A percentile compares a stretch with the other conserved stretches of the same genome.
Evolutionary conservation across 1,139 yeast species (phyloP).

Genomic region (Blastobotrys ciferrii): DNA sequence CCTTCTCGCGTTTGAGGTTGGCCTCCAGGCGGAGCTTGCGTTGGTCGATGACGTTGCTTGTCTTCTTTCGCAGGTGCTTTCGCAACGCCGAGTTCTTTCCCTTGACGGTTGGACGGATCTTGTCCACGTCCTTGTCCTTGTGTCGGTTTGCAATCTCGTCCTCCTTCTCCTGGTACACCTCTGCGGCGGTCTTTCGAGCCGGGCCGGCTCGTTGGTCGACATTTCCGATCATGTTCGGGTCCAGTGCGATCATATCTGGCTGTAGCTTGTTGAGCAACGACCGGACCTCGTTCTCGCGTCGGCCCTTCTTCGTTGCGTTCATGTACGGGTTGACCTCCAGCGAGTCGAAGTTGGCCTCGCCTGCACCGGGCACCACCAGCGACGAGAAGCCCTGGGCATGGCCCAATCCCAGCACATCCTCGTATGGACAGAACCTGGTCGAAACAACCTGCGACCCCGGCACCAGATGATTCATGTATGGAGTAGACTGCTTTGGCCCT

Average conservation of each 20-base stretch:
- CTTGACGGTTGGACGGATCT: conserved; percentile 46
- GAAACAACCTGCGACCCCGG: conserved; percentile 74
- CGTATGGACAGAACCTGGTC: conserved; percentile 83
- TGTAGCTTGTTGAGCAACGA: conserved; percentile 80
- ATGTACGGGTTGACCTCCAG: conserved; percentile 91
- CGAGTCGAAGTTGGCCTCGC: conserved; percentile 97
- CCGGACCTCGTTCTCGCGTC: conserved; percentile 92
- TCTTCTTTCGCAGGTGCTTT: conserved; percentile 77
- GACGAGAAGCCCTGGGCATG: conserved; percentile 76
- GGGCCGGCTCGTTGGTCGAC: conserved; percentile 69
- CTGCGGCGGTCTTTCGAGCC: conserved; percentile 57
- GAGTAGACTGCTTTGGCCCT: conserved; percentile 55
- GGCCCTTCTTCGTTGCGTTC: conserved; percentile 69
- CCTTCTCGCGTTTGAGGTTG: conserved; percentile 72
- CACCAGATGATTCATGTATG: conserved; percentile 87
- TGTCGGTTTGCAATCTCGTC: conserved; percentile 34
- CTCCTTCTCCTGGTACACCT: conserved; percentile 39
- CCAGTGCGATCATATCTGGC: conserved; percentile 89
- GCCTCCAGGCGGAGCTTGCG: conserved; percentile 80
- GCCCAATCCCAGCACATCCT: conserved; percentile 90
- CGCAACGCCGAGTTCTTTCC: conserved; percentile 84
- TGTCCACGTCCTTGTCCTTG: conserved; percentile 37
- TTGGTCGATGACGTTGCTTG: conserved; percentile 83
- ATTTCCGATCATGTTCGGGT: conserved; percentile 84
- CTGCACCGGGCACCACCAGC: conserved; percentile 90